Conservation (phyloP, 805 yeast species). For the Ogataea nonfermentans region DNA sequence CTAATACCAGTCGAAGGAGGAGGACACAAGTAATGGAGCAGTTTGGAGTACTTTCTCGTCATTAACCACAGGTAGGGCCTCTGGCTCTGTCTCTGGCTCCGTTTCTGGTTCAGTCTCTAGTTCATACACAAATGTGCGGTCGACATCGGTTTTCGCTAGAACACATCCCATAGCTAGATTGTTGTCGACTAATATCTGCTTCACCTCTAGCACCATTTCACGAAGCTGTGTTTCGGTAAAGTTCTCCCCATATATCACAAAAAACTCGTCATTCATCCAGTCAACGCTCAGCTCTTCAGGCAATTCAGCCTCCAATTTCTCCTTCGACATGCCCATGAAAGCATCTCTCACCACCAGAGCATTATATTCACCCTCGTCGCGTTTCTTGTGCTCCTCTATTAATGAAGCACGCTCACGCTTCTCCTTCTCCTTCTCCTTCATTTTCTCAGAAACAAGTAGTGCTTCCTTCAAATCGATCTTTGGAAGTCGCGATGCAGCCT, state of each 20-base stretch:
- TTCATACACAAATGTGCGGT: constrained; percentile 33
- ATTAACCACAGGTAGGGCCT: no score
- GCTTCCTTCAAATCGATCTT: constrained; percentile 46
- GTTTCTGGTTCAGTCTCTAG: not conserved
- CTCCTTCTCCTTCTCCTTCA: constrained; percentile 28
- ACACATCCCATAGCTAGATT: constrained; percentile 51
- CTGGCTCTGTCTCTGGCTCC: no score
- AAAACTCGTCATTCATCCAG: constrained; percentile 43
- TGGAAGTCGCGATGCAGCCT: constrained; percentile 38
- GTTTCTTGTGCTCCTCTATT: constrained; percentile 25
- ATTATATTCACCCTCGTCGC: constrained; percentile 39
- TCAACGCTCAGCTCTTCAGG: constrained; percentile 32
- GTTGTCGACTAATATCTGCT: constrained; percentile 33
- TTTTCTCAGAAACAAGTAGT: constrained; percentile 33
- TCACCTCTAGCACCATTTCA: constrained; percentile 43
- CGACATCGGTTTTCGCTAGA: constrained; percentile 42
- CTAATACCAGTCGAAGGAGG: constrained; percentile 13
- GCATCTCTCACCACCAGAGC: constrained; percentile 54
- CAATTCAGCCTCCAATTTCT: constrained; percentile 39
- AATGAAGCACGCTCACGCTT: constrained; percentile 29
- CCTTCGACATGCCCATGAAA: constrained; percentile 50
- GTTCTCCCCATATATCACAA: constrained; percentile 38
- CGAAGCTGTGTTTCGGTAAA: constrained; percentile 34
- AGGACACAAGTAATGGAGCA: constrained; percentile 2
- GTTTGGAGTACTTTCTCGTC: not conserved